Evolutionary conservation across 192 early-diverging fungal species (phyloP).

Genomic region (Rhizophagus sp.): DNA sequence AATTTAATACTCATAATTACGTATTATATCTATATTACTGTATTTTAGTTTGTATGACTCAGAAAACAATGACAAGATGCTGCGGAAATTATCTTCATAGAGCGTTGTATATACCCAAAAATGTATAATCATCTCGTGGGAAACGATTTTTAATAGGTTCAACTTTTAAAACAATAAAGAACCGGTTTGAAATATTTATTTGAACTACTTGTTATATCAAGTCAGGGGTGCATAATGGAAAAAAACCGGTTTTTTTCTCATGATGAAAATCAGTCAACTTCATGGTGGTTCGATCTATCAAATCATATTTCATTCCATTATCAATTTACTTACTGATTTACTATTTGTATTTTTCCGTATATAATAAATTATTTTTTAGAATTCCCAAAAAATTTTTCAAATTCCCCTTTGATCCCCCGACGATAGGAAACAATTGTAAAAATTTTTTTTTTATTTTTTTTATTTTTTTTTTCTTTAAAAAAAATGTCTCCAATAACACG

Average conservation of each 20-base stretch:
- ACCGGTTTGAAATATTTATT: background rate
- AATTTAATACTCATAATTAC: no score
- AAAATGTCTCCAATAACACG: conserved; percentile 25
- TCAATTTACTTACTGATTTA: no score
- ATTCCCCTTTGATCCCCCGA: background rate
- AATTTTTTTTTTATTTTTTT: no score
- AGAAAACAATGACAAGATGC: no score
- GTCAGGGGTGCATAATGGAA: background rate
- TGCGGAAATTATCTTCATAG: background rate
- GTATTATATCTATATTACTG: no score
- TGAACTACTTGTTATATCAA: background rate
- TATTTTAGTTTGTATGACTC: no score
- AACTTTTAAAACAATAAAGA: background rate
- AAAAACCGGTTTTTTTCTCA: background rate
- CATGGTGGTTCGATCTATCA: background rate
- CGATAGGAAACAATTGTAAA: background rate
- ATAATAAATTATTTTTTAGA: background rate
- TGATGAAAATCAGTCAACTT: background rate
- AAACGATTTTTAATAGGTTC: background rate
- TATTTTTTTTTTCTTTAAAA: no score
- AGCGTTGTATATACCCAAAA: background rate
- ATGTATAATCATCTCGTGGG: background rate
- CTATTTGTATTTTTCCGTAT: background rate
- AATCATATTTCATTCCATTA: no score
- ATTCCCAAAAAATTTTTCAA: background rate